Evolutionary conservation across 1,139 yeast species (phyloP), one percentile per base, ranked within the genome.

Genomic region (Lipomyces yarrowii): DNA sequence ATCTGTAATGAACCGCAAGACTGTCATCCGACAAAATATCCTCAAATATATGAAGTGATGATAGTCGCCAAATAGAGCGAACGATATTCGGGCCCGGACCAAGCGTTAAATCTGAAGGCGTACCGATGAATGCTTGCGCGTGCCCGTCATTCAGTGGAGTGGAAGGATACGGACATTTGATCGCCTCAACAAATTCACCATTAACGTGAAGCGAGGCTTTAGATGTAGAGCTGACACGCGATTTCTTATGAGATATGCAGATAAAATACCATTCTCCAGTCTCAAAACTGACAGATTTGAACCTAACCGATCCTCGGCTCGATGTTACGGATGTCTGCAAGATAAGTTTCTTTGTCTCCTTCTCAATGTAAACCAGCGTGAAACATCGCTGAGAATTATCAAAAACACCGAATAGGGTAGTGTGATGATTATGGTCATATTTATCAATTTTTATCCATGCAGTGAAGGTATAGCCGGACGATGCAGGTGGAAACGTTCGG

Each of bases 161-260:
- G 2, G 64, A 56, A 3, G 73, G 73, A 51, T 72, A 71, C 1
- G 73, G 67, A 0, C 76, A 69, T 13, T 70, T 64, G 21, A 76
- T 67, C 0, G 78, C 71, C 66, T 80, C 80, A 2, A 78, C 69
- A 39, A 74, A 71, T 26, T 74, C 74, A 0, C 81, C 81, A 61
- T 80, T 75, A 15, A 80, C 73, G 64, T 70, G 78, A 1, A 80
- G 67, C 51, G 77, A 77, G 15, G 78, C 73, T 57, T 72, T 74
- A 0, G 77, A 73, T 7, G 71, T 58, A 8, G 67, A 60, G 18
- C 66, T 64, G 32, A 67, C 68, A 13, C 73, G 63, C 13, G 70
- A 64, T 51, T 67, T 64, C 53, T 67, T 68, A 60, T 72, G 74
- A 13, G 63, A 57, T 37, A 72, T 26, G 33, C 66, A 65, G 15